A percentile compares a stretch with the other conserved stretches of the same genome.
Conservation (phyloP, 2,329 filamentous ascomycete species). For the Colletotrichum musicola region DNA sequence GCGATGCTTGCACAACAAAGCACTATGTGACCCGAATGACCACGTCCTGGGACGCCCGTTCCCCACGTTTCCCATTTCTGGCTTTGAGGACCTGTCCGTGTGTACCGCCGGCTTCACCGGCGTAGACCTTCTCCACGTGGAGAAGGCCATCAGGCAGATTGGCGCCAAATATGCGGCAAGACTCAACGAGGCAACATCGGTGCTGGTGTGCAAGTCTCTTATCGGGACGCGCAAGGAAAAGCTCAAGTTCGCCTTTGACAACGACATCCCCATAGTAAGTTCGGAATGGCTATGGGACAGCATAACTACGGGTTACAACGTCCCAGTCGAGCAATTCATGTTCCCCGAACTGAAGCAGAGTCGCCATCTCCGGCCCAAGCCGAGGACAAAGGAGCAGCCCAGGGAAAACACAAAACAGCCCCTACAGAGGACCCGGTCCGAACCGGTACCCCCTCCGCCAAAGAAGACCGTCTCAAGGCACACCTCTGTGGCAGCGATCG, state of each 20-base stretch:
- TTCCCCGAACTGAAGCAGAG: slow-evolving; percentile 58
- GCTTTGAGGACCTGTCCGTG: slow-evolving; percentile 77
- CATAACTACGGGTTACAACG: slow-evolving; percentile 68
- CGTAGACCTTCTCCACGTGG: slow-evolving; percentile 87
- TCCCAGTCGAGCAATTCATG: slow-evolving; percentile 60
- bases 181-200: slow-evolving; percentile 76
- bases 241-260: slow-evolving; percentile 79
- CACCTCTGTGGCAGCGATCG: slow-evolving; percentile 44
- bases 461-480: slow-evolving; percentile 43
- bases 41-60: slow-evolving; percentile 85
- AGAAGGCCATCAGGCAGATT: slow-evolving; percentile 79
- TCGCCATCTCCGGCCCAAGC: slow-evolving; percentile 16
- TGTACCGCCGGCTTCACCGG: slow-evolving; percentile 87
- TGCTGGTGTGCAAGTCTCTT: slow-evolving; percentile 79
- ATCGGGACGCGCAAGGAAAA: slow-evolving; percentile 77
- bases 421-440: slow-evolving; percentile 35
- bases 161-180: slow-evolving; percentile 86
- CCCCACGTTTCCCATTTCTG: slow-evolving; percentile 74
- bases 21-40: slow-evolving; percentile 74
- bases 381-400: slow-evolving; percentile 12
- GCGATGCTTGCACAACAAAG: slow-evolving; percentile 83
- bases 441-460: slow-evolving; percentile 18
- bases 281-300: slow-evolving; percentile 89
- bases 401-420: slow-evolving; percentile 17
- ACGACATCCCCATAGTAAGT: slow-evolving; percentile 84